These are phyloP conservation scores for Irpex rosettiformis DNA, from an alignment of 1,284 basidiomycete species.

Conservation along the genomic window DNA sequence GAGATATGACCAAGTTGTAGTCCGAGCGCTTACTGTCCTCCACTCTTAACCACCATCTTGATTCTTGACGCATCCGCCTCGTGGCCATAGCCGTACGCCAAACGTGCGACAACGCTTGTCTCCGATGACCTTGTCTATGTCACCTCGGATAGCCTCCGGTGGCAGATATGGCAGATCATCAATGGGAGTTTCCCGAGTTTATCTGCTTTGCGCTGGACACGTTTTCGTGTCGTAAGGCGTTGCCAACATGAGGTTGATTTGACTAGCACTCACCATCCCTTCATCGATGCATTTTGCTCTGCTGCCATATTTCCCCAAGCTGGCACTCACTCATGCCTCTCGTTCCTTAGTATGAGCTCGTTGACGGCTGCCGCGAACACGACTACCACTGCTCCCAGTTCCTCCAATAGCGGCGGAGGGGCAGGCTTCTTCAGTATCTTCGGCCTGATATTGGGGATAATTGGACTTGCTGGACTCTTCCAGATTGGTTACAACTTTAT, in stretches of 20 bases:
- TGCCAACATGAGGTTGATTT: background rate
- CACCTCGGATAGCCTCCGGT: background rate
- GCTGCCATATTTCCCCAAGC: background rate
- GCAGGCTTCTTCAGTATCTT: background rate
- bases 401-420: background rate
- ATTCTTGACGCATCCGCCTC: background rate
- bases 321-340: background rate
- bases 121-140: background rate
- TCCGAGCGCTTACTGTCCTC: background rate
- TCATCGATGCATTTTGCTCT: background rate
- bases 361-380: background rate
- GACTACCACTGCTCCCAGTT: background rate
- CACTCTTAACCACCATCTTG: background rate
- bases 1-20: no score
- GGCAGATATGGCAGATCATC: background rate
- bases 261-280: background rate
- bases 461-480: background rate
- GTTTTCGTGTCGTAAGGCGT: background rate
- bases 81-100: background rate
- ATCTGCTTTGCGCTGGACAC: background rate
- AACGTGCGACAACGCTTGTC: background rate
- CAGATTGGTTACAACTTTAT: background rate
- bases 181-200: background rate
- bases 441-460: background rate
- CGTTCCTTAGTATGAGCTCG: background rate